Conservation (phyloP, 805 yeast species). For the Kodamaea hsintzibuensis region DNA sequence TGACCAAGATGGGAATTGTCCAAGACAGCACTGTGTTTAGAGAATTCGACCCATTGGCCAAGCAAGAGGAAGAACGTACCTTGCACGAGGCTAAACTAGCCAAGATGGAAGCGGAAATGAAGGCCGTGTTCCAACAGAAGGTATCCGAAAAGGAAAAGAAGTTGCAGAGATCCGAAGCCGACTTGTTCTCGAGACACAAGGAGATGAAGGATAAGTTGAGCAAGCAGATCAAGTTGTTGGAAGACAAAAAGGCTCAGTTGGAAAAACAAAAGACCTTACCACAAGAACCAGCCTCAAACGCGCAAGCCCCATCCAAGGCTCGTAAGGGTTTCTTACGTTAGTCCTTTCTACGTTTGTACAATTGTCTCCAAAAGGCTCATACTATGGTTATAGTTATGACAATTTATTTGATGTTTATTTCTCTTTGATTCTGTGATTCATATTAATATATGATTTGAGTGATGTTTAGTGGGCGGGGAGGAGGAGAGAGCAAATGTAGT, state of each 20-base stretch:
- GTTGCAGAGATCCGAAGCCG: conserved; percentile 95
- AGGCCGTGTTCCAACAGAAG: conserved; percentile 92
- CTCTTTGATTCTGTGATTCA: not conserved
- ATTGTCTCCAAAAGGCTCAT: not conserved
- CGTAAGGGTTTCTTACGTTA: conserved; percentile 82
- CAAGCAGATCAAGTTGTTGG: conserved; percentile 84
- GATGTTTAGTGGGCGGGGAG: not conserved
- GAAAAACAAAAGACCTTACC: conserved; percentile 59
- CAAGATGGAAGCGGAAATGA: conserved; percentile 96
- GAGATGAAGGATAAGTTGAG: conserved; percentile 95
- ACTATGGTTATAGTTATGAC: conserved; percentile 4
- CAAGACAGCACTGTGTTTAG: conserved; percentile 93
- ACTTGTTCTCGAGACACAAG: conserved; percentile 90
- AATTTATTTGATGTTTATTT: not conserved
- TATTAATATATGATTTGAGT: conserved; percentile 1
- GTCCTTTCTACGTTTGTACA: not conserved
- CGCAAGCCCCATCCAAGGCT: conserved; percentile 54
- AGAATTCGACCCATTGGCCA: conserved; percentile 89
- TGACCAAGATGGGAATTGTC: conserved; percentile 77
- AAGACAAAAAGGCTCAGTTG: conserved; percentile 83
- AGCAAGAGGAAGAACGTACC: conserved; percentile 91
- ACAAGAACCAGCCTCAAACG: conserved; percentile 48
- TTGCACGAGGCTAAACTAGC: conserved; percentile 92
- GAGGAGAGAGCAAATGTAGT: too few relatives aligned
- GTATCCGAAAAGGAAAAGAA: conserved; percentile 96